Percentiles rank a stretch among this genome's conserved stretches.
Conservation (phyloP, 2,329 filamentous ascomycete genomes). For the Thielaviopsis ethacetica region DNA sequence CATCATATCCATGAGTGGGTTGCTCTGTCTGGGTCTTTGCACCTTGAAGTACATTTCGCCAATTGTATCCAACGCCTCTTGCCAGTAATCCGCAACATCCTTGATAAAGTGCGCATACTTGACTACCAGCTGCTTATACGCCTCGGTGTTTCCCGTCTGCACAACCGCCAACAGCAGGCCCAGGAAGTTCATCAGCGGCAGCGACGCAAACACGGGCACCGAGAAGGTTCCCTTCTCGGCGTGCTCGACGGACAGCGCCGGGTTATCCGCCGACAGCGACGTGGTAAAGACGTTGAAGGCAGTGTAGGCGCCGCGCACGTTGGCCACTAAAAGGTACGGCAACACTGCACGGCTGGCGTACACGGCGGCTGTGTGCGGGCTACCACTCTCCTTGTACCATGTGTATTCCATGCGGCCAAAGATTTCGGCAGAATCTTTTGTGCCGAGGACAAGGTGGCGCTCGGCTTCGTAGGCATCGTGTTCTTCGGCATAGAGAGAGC, state of each 20-base stretch:
- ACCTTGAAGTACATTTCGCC: constrained; percentile 97
- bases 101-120: constrained; percentile 70
- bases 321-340: constrained; percentile 80
- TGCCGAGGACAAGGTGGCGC: constrained; percentile 74
- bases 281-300: constrained; percentile 50
- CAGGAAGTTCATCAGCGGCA: constrained; percentile 93
- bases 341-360: constrained; percentile 79
- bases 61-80: constrained; percentile 67
- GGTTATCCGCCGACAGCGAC: constrained; percentile 24
- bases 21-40: constrained; percentile 71
- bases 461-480: constrained; percentile 89
- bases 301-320: constrained; percentile 75
- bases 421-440: constrained; percentile 68
- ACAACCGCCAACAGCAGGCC: constrained; percentile 69
- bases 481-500: constrained; percentile 79
- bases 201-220: constrained; percentile 66
- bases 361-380: constrained; percentile 69
- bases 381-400: constrained; percentile 74
- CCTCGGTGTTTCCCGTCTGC: constrained; percentile 59
- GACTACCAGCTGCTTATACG: constrained; percentile 65
- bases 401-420: constrained; percentile 74
- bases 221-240: constrained; percentile 61
- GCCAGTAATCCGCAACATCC: constrained; percentile 57
- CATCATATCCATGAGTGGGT: constrained; percentile 97
- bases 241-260: constrained; percentile 56